These are phyloP conservation scores for Suillus clintonianus DNA, from an alignment of 768 basidiomycete genomes.

Conservation along the genomic window DNA sequence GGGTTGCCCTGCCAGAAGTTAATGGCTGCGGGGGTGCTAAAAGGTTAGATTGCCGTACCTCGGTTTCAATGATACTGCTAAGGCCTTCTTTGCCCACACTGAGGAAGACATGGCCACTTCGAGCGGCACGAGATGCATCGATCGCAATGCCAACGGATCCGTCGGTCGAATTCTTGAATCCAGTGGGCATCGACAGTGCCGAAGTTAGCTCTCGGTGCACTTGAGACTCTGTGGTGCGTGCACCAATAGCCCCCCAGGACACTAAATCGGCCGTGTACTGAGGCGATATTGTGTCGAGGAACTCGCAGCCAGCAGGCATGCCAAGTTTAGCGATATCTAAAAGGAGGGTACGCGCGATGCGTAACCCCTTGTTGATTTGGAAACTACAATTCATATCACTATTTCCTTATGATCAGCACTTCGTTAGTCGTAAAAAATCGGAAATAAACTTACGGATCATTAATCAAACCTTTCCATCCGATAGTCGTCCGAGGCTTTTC, in stretches of 20 bases:
- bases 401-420: neutral
- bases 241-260: slow-evolving; percentile 96
- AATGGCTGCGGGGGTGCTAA: neutral
- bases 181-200: slow-evolving; percentile 92
- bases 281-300: slow-evolving; percentile 75
- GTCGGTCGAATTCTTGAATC: slow-evolving; percentile 99
- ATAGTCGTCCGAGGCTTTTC: slow-evolving; percentile 96
- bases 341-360: slow-evolving; percentile 82
- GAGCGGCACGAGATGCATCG: slow-evolving; percentile 93
- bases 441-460: slow-evolving; percentile 62
- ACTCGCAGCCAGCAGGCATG: slow-evolving; percentile 94
- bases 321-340: slow-evolving; percentile 90
- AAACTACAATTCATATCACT: slow-evolving; percentile 84
- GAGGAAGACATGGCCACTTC: slow-evolving; percentile 90
- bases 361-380: slow-evolving; percentile 96
- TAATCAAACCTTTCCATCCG: slow-evolving; percentile 99
- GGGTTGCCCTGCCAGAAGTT: slow-evolving; percentile 68
- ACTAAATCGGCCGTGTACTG: slow-evolving; percentile 95
- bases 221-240: slow-evolving; percentile 89
- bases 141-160: slow-evolving; percentile 90
- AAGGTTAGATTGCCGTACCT: slow-evolving; percentile 43
- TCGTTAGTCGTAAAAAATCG: neutral
- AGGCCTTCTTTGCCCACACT: slow-evolving; percentile 96
- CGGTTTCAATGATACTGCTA: slow-evolving; percentile 93
- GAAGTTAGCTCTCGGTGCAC: slow-evolving; percentile 89